Evolutionary conservation across 768 basidiomycete genomes (phyloP).

Genomic region (Tricholoma saponaceum): DNA sequence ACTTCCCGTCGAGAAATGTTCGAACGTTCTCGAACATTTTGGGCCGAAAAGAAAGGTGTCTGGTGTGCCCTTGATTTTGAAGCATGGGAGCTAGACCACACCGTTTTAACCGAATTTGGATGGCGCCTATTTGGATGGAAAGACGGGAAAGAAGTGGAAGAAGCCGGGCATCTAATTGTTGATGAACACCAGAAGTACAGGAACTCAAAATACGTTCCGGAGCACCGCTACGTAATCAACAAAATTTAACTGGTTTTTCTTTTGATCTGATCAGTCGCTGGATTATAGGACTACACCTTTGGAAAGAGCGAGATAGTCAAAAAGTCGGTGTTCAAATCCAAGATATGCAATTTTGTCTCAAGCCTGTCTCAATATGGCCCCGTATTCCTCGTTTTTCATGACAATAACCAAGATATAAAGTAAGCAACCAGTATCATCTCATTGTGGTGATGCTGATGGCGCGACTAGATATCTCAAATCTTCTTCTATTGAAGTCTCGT

Average conservation of each 20-base stretch:
- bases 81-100: constrained; percentile 77
- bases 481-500: constrained; percentile 42
- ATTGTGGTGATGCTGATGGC: background rate
- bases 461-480: constrained; percentile 49
- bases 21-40: constrained; percentile 63
- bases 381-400: constrained; percentile 80
- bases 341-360: constrained; percentile 44
- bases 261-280: background rate
- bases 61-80: constrained; percentile 85
- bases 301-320: constrained; percentile 57
- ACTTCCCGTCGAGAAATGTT: constrained; percentile 57
- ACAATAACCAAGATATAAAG: constrained; percentile 75
- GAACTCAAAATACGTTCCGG: constrained; percentile 61
- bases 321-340: constrained; percentile 45
- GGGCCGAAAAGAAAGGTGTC: constrained; percentile 57
- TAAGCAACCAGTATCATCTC: constrained; percentile 19
- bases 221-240: constrained; percentile 51
- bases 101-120: constrained; percentile 78
- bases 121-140: constrained; percentile 61
- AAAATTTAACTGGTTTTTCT: background rate
- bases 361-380: constrained; percentile 44
- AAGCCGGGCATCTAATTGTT: constrained; percentile 60
- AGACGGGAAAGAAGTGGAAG: constrained; percentile 41
- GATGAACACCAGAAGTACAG: constrained; percentile 52
- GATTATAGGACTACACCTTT: constrained; percentile 58